These are phyloP conservation scores for Aspergillus versicolor DNA, from an alignment of 2,329 filamentous ascomycete species.

Conservation along the genomic window DNA sequence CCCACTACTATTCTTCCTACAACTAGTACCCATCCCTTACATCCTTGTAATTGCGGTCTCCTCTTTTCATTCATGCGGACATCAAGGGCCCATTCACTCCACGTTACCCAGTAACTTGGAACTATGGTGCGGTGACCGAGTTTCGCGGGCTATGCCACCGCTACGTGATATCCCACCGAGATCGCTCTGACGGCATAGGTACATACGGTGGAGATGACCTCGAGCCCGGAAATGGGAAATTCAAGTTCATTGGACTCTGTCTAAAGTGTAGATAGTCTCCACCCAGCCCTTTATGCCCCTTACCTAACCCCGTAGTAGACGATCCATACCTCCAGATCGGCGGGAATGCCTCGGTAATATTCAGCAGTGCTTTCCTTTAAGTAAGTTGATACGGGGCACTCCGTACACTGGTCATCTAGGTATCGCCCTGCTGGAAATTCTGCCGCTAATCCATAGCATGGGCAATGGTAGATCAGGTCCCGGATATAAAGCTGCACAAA, in stretches of 20 bases:
- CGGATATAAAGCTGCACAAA: too few species aligned
- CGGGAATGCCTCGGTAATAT: not conserved
- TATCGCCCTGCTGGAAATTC: not conserved
- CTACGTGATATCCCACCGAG: not conserved
- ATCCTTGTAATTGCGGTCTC: not conserved
- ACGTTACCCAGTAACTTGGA: not conserved
- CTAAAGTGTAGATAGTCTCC: not conserved
- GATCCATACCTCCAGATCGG: not conserved
- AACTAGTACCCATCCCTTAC: conserved; percentile 1
- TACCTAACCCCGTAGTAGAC: not conserved
- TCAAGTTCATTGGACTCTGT: not conserved
- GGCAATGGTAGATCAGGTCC: too few species aligned
- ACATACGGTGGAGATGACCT: not conserved
- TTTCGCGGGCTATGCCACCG: not conserved
- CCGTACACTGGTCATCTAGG: not conserved
- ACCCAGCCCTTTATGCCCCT: not conserved
- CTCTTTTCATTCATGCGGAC: not conserved
- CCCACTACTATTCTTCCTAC: not conserved
- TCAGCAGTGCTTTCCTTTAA: not conserved
- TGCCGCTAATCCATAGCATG: too few species aligned
- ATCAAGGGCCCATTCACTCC: not conserved
- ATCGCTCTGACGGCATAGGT: too few species aligned
- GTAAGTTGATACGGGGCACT: not conserved
- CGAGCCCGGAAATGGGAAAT: not conserved
- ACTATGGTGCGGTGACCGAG: not conserved